phyloP scores from a whole-genome alignment of 352 stramenopile genomes.

The Aphanomyces astaci region DNA sequence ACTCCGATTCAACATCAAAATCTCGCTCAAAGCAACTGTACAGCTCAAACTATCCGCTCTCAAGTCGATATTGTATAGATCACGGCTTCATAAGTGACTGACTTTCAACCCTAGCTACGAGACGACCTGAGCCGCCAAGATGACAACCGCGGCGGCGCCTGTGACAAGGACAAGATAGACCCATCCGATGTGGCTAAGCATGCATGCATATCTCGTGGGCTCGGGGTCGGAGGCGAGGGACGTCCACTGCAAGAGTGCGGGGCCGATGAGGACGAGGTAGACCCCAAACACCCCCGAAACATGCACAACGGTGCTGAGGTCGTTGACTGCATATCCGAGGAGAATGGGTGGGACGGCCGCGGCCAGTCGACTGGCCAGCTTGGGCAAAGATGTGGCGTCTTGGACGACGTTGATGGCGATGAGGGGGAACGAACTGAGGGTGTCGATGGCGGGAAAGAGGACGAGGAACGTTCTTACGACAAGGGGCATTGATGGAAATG shows the following conservation, averaged over 20 bases:
- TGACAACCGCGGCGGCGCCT: not conserved
- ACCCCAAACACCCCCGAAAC: constrained; percentile 16
- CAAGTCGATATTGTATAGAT: no score
- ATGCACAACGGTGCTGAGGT: constrained; percentile 32
- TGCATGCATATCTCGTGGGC: not conserved
- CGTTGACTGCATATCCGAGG: constrained; percentile 23
- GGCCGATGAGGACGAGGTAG: constrained; percentile 3
- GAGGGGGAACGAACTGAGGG: constrained; percentile 36
- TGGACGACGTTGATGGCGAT: constrained; percentile 40
- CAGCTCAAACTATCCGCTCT: no score
- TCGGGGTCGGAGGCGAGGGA: not conserved
- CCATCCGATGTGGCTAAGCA: not conserved
- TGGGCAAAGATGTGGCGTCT: constrained; percentile 9
- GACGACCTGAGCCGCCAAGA: not conserved
- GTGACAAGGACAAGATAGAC: not conserved
- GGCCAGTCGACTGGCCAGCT: constrained; percentile 29
- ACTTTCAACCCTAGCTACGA: not conserved
- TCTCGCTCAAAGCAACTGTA: no score
- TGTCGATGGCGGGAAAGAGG: constrained; percentile 37
- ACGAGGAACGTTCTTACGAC: constrained; percentile 26
- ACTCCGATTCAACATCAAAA: no score
- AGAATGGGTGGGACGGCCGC: constrained; percentile 34
- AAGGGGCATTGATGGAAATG: constrained; percentile 31
- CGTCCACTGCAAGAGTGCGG: not conserved
- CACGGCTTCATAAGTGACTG: no score